Base-by-base conservation (phyloP, 108 stramenopile species). In the Cyclostephanos tholiformis region DNA sequence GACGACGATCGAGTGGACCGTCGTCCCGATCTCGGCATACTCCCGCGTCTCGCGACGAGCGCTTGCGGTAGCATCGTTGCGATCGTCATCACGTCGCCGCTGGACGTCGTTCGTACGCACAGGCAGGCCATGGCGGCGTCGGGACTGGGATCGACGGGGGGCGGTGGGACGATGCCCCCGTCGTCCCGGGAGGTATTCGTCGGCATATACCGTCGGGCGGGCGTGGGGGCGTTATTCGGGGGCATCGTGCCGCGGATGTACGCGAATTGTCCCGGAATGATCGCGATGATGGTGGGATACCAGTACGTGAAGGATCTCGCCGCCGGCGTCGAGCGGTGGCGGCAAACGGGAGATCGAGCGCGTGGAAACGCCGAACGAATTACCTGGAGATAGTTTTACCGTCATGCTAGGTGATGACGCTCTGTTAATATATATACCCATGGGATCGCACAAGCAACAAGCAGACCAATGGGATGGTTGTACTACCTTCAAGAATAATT, bases 261-360 rank as follows among this genome's bases (percentile, higher is more conserved):
- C 13, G 56, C 56, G 27, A 57, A 57, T 26, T 57, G 56, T 29
- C 56, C 56, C 13, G 56, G 56, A 12, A 57, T 57, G 56, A 57
- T 57, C 27, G 56, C 56, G 13, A 57, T 57, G 56, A 57, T 57
- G 56, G 56, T 57, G 56, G 56, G 56, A 0, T 57, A 57, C 27
- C 27, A 57, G 56, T 57, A 57, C 16, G 56, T 57, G 56, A 57
- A 57, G 23, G 27, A 57, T 12, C 56, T 57, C 27, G 56, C 56
- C 13, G 56, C 14, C 3, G 0, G 23, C 27, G 56, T 57, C 11
- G 13, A 26, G 29, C 22, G 22, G 17, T 29, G 27, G 56, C 56
- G 27, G 27, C 26, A 29, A 26, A 23, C 41, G 41, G 41, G n/a
- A n/a, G 41, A 41, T 10, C 9, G 12, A 41, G 12, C 12, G 41